Conservation (phyloP, 257 asterid genomes). For the Solanum corneliomulleri region DNA sequence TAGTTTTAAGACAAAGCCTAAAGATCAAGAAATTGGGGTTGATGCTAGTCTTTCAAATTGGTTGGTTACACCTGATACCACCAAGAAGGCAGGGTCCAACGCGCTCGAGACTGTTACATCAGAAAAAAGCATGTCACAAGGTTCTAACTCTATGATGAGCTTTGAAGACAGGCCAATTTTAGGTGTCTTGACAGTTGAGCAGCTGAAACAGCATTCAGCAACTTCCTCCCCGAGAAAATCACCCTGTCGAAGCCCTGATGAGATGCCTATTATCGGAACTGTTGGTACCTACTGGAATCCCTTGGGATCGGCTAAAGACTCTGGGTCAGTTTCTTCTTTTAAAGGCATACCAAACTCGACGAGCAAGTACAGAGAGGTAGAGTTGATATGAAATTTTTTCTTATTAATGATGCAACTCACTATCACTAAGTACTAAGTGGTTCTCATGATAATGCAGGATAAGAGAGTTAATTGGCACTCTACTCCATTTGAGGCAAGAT, state of each 20-base stretch:
- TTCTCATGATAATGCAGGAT: conserved; percentile 44
- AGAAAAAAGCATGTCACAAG: conserved; percentile 25
- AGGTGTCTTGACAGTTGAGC: conserved; percentile 91
- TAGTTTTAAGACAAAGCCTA: conserved; percentile 30
- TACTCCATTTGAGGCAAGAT: conserved; percentile 82
- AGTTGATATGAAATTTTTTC: background rate
- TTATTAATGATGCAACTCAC: background rate
- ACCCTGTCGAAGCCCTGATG: conserved; percentile 84
- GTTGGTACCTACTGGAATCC: conserved; percentile 89
- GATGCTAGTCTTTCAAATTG: conserved; percentile 93
- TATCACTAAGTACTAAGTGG: background rate
- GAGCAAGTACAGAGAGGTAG: conserved; percentile 92
- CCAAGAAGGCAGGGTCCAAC: conserved; percentile 24
- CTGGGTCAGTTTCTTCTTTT: conserved; percentile 37
- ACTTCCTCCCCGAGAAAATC: conserved; percentile 66
- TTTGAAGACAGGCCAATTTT: conserved; percentile 89
- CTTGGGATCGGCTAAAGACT: conserved; percentile 22
- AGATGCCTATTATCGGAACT: conserved; percentile 78
- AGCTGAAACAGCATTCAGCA: conserved; percentile 59
- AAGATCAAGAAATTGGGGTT: conserved; percentile 51
- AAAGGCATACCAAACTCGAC: conserved; percentile 87
- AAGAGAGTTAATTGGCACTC: conserved; percentile 80
- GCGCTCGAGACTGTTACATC: conserved; percentile 30
- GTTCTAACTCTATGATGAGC: conserved; percentile 36
- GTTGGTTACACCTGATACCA: conserved; percentile 46